phyloP scores from a whole-genome alignment of 306 rosid species.

The Spatholobus suberectus region DNA sequence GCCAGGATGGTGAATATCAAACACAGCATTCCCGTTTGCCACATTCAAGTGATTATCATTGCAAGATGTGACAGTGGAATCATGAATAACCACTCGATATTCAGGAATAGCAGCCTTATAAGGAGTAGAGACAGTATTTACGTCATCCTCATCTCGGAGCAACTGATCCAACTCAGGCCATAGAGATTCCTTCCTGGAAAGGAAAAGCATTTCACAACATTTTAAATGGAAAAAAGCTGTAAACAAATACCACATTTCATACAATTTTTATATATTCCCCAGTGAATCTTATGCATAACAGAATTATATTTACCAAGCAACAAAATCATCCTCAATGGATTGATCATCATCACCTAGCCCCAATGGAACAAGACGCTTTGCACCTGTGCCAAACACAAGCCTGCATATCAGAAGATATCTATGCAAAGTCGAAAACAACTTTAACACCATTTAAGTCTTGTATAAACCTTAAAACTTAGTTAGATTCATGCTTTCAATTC shows the following conservation, averaged over 20 bases:
- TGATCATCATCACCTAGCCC: slow-evolving; percentile 83
- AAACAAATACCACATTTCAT: neutral
- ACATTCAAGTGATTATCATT: slow-evolving; percentile 43
- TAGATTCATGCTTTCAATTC: neutral
- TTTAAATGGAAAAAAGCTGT: slow-evolving; percentile 21
- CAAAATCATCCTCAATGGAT: slow-evolving; percentile 75
- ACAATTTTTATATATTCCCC: neutral
- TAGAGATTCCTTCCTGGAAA: slow-evolving; percentile 64
- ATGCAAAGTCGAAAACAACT: neutral
- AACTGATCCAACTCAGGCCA: slow-evolving; percentile 77
- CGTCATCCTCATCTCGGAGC: slow-evolving; percentile 66
- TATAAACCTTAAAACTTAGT: neutral
- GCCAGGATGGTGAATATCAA: slow-evolving; percentile 76
- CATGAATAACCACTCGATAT: slow-evolving; percentile 68
- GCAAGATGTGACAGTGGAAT: slow-evolving; percentile 42
- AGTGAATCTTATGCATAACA: neutral
- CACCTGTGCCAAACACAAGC: slow-evolving; percentile 53
- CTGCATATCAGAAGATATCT: slow-evolving; percentile 6
- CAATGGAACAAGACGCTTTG: slow-evolving; percentile 61
- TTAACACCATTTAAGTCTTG: neutral
- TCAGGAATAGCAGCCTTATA: slow-evolving; percentile 68
- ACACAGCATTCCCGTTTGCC: slow-evolving; percentile 62
- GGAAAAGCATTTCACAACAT: slow-evolving; percentile 9
- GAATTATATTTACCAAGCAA: slow-evolving; percentile 60
- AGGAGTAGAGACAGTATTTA: slow-evolving; percentile 63